Conservation (phyloP, 2,329 filamentous ascomycete genomes). For the Fusarium austroafricanum region DNA sequence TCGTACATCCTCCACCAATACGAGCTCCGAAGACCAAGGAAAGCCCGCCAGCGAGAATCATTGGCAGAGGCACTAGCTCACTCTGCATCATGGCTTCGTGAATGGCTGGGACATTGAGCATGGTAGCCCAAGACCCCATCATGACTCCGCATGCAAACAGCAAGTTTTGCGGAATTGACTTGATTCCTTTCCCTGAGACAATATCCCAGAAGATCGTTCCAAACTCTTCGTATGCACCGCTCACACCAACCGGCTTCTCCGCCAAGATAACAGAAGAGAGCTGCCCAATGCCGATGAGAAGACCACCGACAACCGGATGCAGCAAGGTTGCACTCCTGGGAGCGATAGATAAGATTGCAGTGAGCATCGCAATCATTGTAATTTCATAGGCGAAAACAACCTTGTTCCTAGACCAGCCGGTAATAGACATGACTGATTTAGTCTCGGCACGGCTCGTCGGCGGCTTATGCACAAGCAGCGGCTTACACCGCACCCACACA, state of each 20-base stretch:
- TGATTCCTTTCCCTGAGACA: not conserved
- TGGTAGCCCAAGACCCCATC: constrained; percentile 9
- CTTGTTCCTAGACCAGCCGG: constrained; percentile 6
- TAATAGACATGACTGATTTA: constrained; percentile 3
- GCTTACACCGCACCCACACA: constrained; percentile 6
- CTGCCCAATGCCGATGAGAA: constrained; percentile 7
- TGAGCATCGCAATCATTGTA: constrained; percentile 3
- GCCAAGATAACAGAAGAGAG: constrained; percentile 10
- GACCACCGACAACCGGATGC: constrained; percentile 16
- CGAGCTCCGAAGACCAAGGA: constrained; percentile 3
- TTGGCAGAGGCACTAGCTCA: not conserved
- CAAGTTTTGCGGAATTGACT: constrained; percentile 2
- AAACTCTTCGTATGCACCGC: constrained; percentile 12
- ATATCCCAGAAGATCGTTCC: constrained; percentile 8
- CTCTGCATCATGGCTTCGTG: constrained; percentile 1
- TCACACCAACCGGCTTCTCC: constrained; percentile 10
- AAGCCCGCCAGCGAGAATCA: not conserved
- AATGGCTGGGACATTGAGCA: constrained; percentile 2
- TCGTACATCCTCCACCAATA: constrained; percentile 20
- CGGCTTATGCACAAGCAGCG: not conserved
- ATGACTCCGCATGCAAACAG: constrained; percentile 7
- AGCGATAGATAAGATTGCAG: not conserved
- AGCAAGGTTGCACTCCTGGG: constrained; percentile 15
- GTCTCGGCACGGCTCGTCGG: constrained; percentile 17
- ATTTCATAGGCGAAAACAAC: constrained; percentile 12